These are phyloP conservation scores for Cadophora sp. DNA, from an alignment of 2,329 filamentous ascomycete genomes.

Conservation along the genomic window DNA sequence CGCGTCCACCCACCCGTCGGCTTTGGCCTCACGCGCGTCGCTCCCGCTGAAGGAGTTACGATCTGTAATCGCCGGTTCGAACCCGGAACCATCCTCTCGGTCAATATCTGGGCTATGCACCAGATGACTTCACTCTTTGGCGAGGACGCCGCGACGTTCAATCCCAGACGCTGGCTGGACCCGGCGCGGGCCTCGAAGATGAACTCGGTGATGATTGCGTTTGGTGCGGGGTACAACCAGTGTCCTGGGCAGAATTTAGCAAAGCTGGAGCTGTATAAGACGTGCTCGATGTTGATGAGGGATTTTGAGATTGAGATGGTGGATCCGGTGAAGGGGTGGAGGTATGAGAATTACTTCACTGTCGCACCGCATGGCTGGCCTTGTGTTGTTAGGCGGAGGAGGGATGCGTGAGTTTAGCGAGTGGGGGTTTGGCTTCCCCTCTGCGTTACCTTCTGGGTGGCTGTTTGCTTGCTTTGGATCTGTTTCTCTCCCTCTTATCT, in stretches of 20 bases:
- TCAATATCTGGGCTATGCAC: conserved; percentile 49
- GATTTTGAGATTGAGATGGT: conserved; percentile 46
- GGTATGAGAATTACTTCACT: conserved; percentile 46
- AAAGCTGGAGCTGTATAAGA: conserved; percentile 47
- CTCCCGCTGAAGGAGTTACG: conserved; percentile 45
- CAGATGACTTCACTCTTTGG: conserved; percentile 44
- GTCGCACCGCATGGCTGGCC: conserved; percentile 43
- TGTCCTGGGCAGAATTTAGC: conserved; percentile 49
- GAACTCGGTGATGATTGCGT: conserved; percentile 43
- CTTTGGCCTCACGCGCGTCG: conserved; percentile 39
- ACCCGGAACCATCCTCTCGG: conserved; percentile 43
- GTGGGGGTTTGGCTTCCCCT: too few species aligned
- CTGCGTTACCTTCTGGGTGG: too few species aligned
- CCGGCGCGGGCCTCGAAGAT: conserved; percentile 32
- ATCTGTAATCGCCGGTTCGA: conserved; percentile 44
- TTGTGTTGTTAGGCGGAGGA: conserved; percentile 23
- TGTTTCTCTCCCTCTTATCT: too few species aligned
- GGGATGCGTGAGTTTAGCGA: not conserved
- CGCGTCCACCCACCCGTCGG: conserved; percentile 46
- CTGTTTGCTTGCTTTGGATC: too few species aligned
- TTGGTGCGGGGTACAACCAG: conserved; percentile 48
- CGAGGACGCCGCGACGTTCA: conserved; percentile 44
- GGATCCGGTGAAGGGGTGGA: conserved; percentile 43
- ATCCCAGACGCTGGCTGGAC: conserved; percentile 47
- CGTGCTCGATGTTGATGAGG: conserved; percentile 44